Percentiles rank a stretch among this genome's conserved stretches.
These are phyloP conservation scores for Microdochium paspali DNA, from an alignment of 2,329 filamentous ascomycete species.

Conservation along the genomic window DNA sequence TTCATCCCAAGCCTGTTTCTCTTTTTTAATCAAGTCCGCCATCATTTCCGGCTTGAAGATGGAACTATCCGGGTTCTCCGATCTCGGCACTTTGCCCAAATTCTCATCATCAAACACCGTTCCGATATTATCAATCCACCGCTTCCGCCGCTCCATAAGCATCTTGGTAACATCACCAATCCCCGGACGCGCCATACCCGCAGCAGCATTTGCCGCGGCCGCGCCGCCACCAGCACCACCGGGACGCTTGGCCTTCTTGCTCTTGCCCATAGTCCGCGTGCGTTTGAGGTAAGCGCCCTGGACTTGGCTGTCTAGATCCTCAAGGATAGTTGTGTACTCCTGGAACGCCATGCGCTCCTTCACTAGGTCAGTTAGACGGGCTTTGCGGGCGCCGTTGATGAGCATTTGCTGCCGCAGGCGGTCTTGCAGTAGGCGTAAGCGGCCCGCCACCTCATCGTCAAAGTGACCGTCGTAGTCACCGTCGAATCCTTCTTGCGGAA, in stretches of 20 bases:
- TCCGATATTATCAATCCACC: constrained; percentile 87
- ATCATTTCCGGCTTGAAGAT: constrained; percentile 71
- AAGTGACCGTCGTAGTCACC: constrained; percentile 83
- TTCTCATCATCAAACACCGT: constrained; percentile 82
- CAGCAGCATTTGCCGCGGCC: constrained; percentile 48
- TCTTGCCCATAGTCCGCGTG: constrained; percentile 87
- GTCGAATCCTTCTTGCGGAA: constrained; percentile 53
- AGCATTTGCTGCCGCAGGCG: constrained; percentile 77
- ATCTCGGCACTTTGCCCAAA: constrained; percentile 60
- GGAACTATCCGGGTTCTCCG: constrained; percentile 50
- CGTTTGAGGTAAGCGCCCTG: constrained; percentile 94
- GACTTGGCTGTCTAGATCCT: constrained; percentile 91
- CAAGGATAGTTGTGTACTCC: constrained; percentile 92
- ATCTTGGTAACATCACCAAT: constrained; percentile 88
- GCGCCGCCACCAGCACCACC: constrained; percentile 63
- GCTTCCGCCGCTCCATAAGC: constrained; percentile 80
- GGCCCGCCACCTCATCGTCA: constrained; percentile 89
- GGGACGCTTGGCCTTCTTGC: constrained; percentile 77
- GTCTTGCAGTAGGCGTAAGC: constrained; percentile 74
- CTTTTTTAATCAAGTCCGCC: constrained; percentile 62
- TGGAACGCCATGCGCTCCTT: constrained; percentile 92
- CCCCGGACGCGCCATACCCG: constrained; percentile 60
- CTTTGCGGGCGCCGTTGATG: constrained; percentile 83
- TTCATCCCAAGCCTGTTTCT: constrained; percentile 75
- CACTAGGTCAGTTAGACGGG: constrained; percentile 75